Base-by-base conservation (phyloP, 805 yeast genomes). In the Wickerhamomyces chambardii region DNA sequence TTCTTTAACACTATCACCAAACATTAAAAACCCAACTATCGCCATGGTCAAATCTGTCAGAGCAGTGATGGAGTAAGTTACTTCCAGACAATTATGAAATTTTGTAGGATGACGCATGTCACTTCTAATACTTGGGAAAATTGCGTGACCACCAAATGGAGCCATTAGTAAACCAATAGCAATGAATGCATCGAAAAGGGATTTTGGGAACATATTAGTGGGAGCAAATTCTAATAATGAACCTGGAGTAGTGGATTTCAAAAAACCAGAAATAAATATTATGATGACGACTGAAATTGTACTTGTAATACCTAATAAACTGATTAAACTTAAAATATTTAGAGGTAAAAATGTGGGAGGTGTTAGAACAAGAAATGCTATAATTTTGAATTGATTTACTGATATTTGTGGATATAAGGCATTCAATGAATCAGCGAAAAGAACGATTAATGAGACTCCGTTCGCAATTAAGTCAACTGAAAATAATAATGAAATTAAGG, bases 91-190 rank as follows among this genome's bases (percentile, higher is more conserved):
- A 14, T 53, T 51, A 15, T 59, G 58, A 54, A 73, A 80, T 42
- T 70, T 73, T 22, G 61, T 52, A 6, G 86, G 86, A 36, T 70
- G 78, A 48, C 76, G 67, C 83, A 82, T 83, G 52, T 82, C 92
- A 28, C 71, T 61, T 51, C 74, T 77, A 30, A 82, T 59, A 46
- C 79, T 84, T 2, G 90, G 90, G 44, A 80, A 80, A 6, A 83
- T 78, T 2, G 86, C 84, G 52, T 82, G 90, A 3, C 92, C 92
- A 37, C 90, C 90, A 75, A 84, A 82, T 11, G 87, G 86, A 4
- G 89, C 86, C 68, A 82, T 70, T 39, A 77, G 66, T 21, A 82
- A 65, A 2, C 90, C 90, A 37, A 79, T 58, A 8, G 81, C 68
- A 31, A 81, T 62, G 32, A 82, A 66, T 24, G 75, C 63, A 41